Percentiles rank a stretch among this genome's conserved stretches.
These are phyloP conservation scores for Butyriboletus loyo DNA, from an alignment of 768 basidiomycete species.

Conservation along the genomic window DNA sequence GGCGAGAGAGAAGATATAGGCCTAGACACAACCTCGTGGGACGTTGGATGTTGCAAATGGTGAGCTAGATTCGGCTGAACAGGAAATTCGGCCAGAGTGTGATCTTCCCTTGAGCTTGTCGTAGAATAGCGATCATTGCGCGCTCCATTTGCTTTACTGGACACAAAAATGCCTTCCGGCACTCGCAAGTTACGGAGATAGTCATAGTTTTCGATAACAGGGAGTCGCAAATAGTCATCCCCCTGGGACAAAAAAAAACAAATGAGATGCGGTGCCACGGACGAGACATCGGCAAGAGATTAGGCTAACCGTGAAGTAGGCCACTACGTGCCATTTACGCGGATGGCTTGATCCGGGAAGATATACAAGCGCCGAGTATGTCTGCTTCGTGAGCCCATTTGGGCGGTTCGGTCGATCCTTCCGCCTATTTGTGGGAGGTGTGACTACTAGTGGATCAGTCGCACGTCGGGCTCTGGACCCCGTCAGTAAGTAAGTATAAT, in stretches of 20 bases:
- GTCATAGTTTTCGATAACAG: conserved; percentile 71
- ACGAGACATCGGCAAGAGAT: neutral
- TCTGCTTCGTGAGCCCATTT: conserved; percentile 83
- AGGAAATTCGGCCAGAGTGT: conserved; percentile 9
- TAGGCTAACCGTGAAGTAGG: conserved; percentile 68
- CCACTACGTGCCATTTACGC: conserved; percentile 81
- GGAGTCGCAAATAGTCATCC: conserved; percentile 65
- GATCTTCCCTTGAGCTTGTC: conserved; percentile 18
- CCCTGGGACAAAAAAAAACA: conserved; percentile 40
- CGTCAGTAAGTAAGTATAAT: conserved; percentile 11
- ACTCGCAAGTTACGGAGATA: conserved; percentile 66
- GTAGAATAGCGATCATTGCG: conserved; percentile 24
- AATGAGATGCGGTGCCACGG: conserved; percentile 5
- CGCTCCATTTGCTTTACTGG: conserved; percentile 52
- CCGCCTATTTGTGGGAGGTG: conserved; percentile 61
- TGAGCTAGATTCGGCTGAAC: conserved; percentile 1
- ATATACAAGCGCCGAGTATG: conserved; percentile 74
- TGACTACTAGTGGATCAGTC: conserved; percentile 55
- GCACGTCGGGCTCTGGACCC: conserved; percentile 51
- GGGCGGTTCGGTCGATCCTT: conserved; percentile 77
- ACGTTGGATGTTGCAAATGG: conserved; percentile 6
- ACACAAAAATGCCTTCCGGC: conserved; percentile 69
- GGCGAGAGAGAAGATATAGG: conserved; percentile 16
- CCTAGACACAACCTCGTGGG: conserved; percentile 11
- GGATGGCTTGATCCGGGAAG: conserved; percentile 54